phyloP scores from a whole-genome alignment of 352 stramenopile genomes.

The Thraustochytrium striatum region DNA sequence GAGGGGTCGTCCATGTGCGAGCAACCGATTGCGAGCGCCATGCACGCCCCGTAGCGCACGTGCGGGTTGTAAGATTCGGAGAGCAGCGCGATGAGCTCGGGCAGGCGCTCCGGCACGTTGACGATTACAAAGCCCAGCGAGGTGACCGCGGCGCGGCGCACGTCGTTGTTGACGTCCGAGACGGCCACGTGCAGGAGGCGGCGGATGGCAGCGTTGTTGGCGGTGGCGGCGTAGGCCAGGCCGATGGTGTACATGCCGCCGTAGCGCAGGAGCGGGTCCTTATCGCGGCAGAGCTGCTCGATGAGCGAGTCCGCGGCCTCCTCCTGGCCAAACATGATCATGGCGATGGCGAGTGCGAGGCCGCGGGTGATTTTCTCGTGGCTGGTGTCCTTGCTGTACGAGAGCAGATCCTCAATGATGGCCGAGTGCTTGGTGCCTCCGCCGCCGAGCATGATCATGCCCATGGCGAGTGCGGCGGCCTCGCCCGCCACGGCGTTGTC shows the following conservation, averaged over 20 bases:
- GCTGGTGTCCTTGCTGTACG: conserved; percentile 94
- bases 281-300: conserved; percentile 91
- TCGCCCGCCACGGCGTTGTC: conserved; percentile 96
- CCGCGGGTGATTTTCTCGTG: conserved; percentile 99
- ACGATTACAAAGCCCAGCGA: conserved; percentile 97
- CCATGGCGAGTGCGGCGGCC: conserved; percentile 93
- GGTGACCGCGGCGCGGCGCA: conserved; percentile 93
- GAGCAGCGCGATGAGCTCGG: conserved; percentile 83
- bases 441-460: conserved; percentile 89
- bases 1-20: conserved; percentile 75
- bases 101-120: conserved; percentile 88
- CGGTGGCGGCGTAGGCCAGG: conserved; percentile 94
- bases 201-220: conserved; percentile 92
- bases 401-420: conserved; percentile 87
- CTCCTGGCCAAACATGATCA: conserved; percentile 96
- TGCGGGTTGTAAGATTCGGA: conserved; percentile 99
- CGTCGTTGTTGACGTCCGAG: conserved; percentile 96
- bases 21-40: conserved; percentile 96
- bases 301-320: conserved; percentile 92
- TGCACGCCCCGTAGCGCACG: conserved; percentile 96
- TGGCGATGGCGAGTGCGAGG: conserved; percentile 92
- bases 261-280: conserved; percentile 95
- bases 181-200: conserved; percentile 96
- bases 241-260: conserved; percentile 94
- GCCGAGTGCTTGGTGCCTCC: conserved; percentile 73